Evolutionary conservation across 148 eudicot genomes (phyloP), one percentile per base, ranked within the genome.

Genomic region (Oxyria digyna): DNA sequence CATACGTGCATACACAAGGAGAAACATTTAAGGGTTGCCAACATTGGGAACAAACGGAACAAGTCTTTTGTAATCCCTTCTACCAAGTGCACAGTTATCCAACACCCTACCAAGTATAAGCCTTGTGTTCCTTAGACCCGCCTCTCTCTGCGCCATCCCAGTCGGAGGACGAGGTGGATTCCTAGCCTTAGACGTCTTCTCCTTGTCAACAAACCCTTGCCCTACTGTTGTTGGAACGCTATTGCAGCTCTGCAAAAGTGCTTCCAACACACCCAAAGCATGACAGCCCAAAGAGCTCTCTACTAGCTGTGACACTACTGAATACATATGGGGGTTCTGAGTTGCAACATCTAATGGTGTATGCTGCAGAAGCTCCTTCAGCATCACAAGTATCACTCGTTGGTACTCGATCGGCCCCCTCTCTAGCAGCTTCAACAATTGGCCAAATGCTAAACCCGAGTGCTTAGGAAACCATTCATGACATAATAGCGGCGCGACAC

Each of bases 201-300:
- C 99, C 14, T 75, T 84, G 6, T 35, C 38, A 35, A 35, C 38
- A 6, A 6, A 35, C 4, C 81, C 79, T 32, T 76, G 64, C 50
- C 94, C 94, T 1, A n/a, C n/a, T n/a, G n/a, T n/a, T n/a, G 79
- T 74, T 82, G 83, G 69, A n/a, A 91, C 82, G 75, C n/a, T n/a
- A n/a, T 89, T 85, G 65, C 97, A 90, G 82, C 96, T 90, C 68
- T 94, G 99, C 71, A 94, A 59, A 35, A 94, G 93, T 54, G 99
- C 99, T 85, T 94, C 99, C 41, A 94, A 78, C 23, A 94, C 99
- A 46, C 87, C 91, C 8, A 91, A 87, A 35, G 99, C 99, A 69
- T 94, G 96, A 87, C 97, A 90, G 35, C 97, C 91, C 73, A 94
- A 71, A 73, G 97, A 87, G 79, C 97, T 91, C 78, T 94, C 99